Conservation (phyloP, 164 flowering plant species). For the Nymphaea colorata region DNA sequence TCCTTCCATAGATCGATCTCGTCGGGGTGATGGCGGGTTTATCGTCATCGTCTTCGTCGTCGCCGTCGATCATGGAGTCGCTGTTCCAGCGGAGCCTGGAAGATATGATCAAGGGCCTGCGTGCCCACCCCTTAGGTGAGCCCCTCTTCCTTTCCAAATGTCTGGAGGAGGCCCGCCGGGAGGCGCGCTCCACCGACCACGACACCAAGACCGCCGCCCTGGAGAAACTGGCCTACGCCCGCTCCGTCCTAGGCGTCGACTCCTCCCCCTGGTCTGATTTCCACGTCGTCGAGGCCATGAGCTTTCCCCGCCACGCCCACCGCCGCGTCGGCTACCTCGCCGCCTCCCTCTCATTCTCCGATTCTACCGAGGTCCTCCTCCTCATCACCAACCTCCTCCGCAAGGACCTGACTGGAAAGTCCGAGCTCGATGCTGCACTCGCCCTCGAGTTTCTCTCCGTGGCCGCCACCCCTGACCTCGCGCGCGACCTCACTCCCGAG, state of each 20-base stretch:
- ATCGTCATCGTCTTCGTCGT: too few species aligned
- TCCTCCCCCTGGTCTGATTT: constrained; percentile 55
- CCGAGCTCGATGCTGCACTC: constrained; percentile 50
- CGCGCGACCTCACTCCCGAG: constrained; percentile 68
- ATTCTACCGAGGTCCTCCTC: constrained; percentile 54
- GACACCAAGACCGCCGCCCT: constrained; percentile 67
- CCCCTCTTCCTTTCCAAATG: constrained; percentile 48
- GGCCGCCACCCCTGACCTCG: constrained; percentile 48
- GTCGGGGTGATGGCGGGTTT: too few species aligned
- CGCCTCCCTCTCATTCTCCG: constrained; percentile 59
- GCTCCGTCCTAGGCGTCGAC: constrained; percentile 46
- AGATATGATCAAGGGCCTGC: constrained; percentile 72
- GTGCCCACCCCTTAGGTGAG: constrained; percentile 37
- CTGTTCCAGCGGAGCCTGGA: constrained; percentile 77
- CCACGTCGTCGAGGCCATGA: constrained; percentile 63
- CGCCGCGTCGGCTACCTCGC: constrained; percentile 67
- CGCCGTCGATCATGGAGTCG: constrained; percentile 67
- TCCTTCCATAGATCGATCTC: too few species aligned
- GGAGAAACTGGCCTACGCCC: constrained; percentile 69
- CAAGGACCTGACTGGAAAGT: constrained; percentile 52
- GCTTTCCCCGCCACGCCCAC: constrained; percentile 43
- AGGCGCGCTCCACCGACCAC: constrained; percentile 76
- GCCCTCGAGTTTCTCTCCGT: constrained; percentile 58
- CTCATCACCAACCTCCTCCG: constrained; percentile 79
- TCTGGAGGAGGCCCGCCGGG: constrained; percentile 65